Evolutionary conservation across 306 rosid genomes (phyloP).

Genomic region (Nissolia schottii): DNA sequence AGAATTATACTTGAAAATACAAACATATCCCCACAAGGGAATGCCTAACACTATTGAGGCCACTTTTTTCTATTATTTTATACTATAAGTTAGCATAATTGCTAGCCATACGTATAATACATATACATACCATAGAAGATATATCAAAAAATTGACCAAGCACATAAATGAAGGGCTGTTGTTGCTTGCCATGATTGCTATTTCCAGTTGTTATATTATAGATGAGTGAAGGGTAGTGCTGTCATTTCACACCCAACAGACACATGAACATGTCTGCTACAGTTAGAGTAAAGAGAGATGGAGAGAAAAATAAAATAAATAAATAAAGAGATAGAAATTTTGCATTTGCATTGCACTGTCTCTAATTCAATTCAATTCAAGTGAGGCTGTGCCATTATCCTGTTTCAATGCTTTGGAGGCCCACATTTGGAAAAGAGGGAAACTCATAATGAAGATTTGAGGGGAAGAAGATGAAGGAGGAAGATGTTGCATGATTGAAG

Average conservation of each 20-base stretch:
- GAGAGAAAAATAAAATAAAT: constrained; percentile 22
- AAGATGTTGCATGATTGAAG: constrained; percentile 38
- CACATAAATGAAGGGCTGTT: constrained; percentile 17
- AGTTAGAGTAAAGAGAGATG: constrained; percentile 34
- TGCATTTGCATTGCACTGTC: constrained; percentile 40
- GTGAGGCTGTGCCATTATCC: constrained; percentile 28
- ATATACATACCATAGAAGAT: no score
- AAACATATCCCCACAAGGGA: no score
- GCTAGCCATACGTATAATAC: no score
- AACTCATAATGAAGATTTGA: constrained; percentile 38
- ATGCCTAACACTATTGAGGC: no score
- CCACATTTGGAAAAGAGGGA: constrained; percentile 41
- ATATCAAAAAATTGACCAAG: background rate
- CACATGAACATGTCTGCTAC: constrained; percentile 56
- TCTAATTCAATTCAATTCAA: constrained; percentile 38
- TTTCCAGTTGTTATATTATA: background rate
- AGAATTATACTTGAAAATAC: no score
- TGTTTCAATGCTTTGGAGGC: constrained; percentile 27
- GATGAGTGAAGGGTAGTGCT: constrained; percentile 27
- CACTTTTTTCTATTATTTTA: no score
- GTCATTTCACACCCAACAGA: constrained; percentile 62
- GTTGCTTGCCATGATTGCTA: background rate
- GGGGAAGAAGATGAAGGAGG: constrained; percentile 13
- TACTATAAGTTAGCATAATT: no score
- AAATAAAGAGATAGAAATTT: no score